Percentiles rank a stretch among this genome's conserved stretches.
phyloP scores from a whole-genome alignment of 306 rosid genomes.

The Medicago ruthenica region DNA sequence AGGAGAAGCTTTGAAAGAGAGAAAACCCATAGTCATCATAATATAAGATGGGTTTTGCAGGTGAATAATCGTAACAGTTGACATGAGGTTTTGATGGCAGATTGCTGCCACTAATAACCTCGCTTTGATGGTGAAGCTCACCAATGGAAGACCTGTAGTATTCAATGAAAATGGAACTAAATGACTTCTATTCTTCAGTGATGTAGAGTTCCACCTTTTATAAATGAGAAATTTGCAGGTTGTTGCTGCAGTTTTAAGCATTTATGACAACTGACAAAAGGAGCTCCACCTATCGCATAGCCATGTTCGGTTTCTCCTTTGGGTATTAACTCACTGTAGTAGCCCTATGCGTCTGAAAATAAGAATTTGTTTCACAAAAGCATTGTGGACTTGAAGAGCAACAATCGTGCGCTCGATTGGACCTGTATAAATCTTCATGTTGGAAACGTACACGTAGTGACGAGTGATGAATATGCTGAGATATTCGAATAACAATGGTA shows the following conservation, averaged over 20 bases:
- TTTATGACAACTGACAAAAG: constrained; percentile 72
- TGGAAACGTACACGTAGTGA: constrained; percentile 43
- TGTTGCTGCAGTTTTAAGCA: constrained; percentile 69
- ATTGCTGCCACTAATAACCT: constrained; percentile 42
- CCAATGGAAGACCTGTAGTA: constrained; percentile 53
- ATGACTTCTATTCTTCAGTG: constrained; percentile 61
- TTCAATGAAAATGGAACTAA: constrained; percentile 54
- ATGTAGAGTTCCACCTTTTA: constrained; percentile 40
- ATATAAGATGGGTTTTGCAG: constrained; percentile 59
- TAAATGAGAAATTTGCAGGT: constrained; percentile 78
- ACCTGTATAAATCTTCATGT: constrained; percentile 42
- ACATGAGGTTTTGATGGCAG: constrained; percentile 48
- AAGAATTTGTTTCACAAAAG: constrained; percentile 50
- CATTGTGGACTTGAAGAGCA: constrained; percentile 56
- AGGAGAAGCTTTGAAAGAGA: constrained; percentile 61
- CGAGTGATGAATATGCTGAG: constrained; percentile 55
- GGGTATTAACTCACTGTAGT: constrained; percentile 49
- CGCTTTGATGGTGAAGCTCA: constrained; percentile 21
- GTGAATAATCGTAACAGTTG: constrained; percentile 39
- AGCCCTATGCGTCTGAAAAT: constrained; percentile 52
- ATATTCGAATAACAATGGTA: constrained; percentile 48
- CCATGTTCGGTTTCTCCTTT: constrained; percentile 55
- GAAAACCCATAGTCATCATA: constrained; percentile 64
- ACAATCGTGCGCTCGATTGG: constrained; percentile 50
- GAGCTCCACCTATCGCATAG: constrained; percentile 85